These are phyloP conservation scores for Phytopythium boreale DNA, from an alignment of 352 stramenopile species.

Conservation along the genomic window DNA sequence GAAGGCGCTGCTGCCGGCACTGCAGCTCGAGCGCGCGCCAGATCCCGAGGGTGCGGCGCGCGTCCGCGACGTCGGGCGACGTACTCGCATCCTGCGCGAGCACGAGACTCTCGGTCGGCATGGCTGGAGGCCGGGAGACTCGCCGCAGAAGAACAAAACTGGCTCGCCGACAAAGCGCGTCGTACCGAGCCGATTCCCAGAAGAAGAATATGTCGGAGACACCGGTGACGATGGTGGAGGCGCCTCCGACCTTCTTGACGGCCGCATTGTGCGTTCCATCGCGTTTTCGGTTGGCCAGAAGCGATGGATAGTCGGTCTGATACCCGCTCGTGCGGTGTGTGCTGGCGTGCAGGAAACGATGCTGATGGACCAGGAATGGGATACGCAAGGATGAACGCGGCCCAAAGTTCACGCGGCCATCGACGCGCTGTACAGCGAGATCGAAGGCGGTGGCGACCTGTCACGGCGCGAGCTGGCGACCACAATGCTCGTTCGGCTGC, in stretches of 20 bases:
- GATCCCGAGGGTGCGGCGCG: slow-evolving; percentile 37
- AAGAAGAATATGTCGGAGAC: slow-evolving; percentile 31
- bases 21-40: slow-evolving; percentile 43
- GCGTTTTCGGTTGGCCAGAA: neutral
- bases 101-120: slow-evolving; percentile 30
- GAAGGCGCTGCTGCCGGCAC: slow-evolving; percentile 44
- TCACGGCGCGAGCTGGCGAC: slow-evolving; percentile 49
- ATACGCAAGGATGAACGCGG: slow-evolving; percentile 62
- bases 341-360: slow-evolving; percentile 48
- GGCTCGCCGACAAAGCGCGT: slow-evolving; percentile 33
- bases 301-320: slow-evolving; percentile 1
- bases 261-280: slow-evolving; percentile 44
- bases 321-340: neutral
- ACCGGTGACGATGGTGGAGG: slow-evolving; percentile 26
- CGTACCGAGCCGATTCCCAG: slow-evolving; percentile 47
- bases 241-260: slow-evolving; percentile 28
- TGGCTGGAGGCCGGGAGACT: slow-evolving; percentile 11
- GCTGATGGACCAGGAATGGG: slow-evolving; percentile 82
- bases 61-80: slow-evolving; percentile 58
- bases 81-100: slow-evolving; percentile 54
- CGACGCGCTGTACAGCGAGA: slow-evolving; percentile 64
- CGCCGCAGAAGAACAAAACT: neutral
- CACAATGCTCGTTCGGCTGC: slow-evolving; percentile 63
- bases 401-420: slow-evolving; percentile 58
- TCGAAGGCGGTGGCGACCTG: slow-evolving; percentile 43